Evolutionary conservation across 768 basidiomycete genomes (phyloP), one percentile per base, ranked within the genome.

Genomic region (Leucocoprinus leucothites): DNA sequence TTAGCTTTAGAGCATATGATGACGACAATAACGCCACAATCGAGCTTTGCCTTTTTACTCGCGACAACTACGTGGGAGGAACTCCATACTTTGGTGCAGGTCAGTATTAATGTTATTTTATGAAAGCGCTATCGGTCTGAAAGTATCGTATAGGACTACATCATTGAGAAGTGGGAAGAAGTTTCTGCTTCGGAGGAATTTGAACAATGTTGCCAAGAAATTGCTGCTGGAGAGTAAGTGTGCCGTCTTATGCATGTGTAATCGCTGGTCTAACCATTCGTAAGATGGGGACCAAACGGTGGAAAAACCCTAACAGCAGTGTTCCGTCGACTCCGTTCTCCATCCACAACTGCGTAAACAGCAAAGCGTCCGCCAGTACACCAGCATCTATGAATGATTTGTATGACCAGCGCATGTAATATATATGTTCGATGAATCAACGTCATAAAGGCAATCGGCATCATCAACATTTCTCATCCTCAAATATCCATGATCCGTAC

Each of bases 1-100:
- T 76, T 90, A 21, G 87, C 89, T 6, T 67, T 87, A 54, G 86
- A 87, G 49, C 87, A 90, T 66, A 84, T 90, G 63, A 78, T 91
- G 75, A 73, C 76, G 5, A 86, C 82, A 6, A 76, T 92, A 35
- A 84, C 83, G 2, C 82, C 85, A 2, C 76, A 80, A 58, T 78
- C 81, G 3, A 82, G 85, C 61, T 89, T 90, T 67, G 80, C 84
- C 0, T 68, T 89, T 31, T 71, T 91, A 44, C 79, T 88, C 51
- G 88, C 87, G n/a, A 78, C 84, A 0, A 76, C 78, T 19, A 68
- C 80, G 9, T 88, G 85, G 84, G 84, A 86, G 38, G 86, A 86
- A 36, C 64, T 87, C 41, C 82, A 79, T 61, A 63, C 70, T 9
- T 67, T 87, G 34, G 76, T 87, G 6, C 82, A 88, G 74, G 85